Evolutionary conservation across 1,284 basidiomycete genomes (phyloP).

Genomic region (Cystobasidium slooffiae): DNA sequence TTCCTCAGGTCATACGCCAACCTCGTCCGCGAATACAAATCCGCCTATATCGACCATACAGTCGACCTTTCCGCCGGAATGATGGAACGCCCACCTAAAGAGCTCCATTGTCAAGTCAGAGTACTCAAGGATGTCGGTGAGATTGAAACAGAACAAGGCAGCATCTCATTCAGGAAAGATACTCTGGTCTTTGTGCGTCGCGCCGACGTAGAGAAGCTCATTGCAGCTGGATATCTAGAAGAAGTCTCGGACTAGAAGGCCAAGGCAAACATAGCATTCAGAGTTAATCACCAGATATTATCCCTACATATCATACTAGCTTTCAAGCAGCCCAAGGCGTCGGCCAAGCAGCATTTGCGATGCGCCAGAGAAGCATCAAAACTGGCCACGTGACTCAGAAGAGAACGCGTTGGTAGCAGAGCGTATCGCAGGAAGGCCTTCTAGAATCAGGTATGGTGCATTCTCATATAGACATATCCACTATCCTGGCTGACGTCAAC

Average conservation of each 20-base stretch:
- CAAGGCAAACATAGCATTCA: background rate
- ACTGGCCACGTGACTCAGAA: too few relatives aligned
- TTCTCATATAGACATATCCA: too few relatives aligned
- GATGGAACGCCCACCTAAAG: conserved; percentile 67
- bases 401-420: too few relatives aligned
- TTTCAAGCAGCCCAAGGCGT: too few relatives aligned
- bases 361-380: too few relatives aligned
- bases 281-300: background rate
- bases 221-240: conserved; percentile 88
- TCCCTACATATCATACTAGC: background rate
- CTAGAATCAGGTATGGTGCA: too few relatives aligned
- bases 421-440: too few relatives aligned
- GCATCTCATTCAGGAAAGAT: conserved; percentile 85
- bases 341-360: too few relatives aligned
- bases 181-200: conserved; percentile 83
- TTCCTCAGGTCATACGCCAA: conserved; percentile 82
- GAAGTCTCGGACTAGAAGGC: conserved; percentile 36
- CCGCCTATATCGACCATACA: conserved; percentile 76
- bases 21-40: conserved; percentile 79
- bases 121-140: conserved; percentile 84
- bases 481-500: too few relatives aligned
- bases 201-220: conserved; percentile 85
- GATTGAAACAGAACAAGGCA: conserved; percentile 80
- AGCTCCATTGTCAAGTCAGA: conserved; percentile 75
- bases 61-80: conserved; percentile 51